Conservation (phyloP, 768 basidiomycete genomes). For the Lactifluus volemus region DNA sequence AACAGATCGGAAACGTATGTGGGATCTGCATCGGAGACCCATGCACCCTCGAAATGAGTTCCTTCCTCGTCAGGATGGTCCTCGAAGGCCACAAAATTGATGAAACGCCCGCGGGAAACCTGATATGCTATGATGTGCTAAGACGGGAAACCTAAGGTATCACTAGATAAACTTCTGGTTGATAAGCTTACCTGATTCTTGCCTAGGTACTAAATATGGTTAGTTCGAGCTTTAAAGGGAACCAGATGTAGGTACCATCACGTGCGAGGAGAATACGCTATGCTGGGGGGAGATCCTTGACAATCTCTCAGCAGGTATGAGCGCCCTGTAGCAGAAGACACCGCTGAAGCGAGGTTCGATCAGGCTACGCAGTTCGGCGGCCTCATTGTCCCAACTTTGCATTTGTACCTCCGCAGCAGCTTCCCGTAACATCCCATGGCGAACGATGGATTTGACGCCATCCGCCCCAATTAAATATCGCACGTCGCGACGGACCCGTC, state of each 20-base stretch:
- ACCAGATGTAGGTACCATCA: constrained; percentile 32
- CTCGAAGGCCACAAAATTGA: constrained; percentile 34
- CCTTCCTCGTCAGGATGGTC: constrained; percentile 4
- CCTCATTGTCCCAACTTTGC: constrained; percentile 31
- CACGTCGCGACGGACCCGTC: constrained; percentile 53
- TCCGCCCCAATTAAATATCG: constrained; percentile 66
- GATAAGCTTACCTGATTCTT: constrained; percentile 31
- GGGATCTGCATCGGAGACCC: constrained; percentile 6
- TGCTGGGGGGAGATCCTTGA: constrained; percentile 37
- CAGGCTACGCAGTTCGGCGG: constrained; percentile 30
- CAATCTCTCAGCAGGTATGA: constrained; percentile 47
- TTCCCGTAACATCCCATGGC: constrained; percentile 30
- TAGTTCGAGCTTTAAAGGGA: neutral
- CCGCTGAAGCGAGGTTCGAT: constrained; percentile 55
- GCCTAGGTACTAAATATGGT: constrained; percentile 45
- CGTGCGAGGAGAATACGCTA: constrained; percentile 38
- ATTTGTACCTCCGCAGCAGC: constrained; percentile 28
- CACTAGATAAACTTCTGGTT: constrained; percentile 15
- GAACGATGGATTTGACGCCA: constrained; percentile 49
- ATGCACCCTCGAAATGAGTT: neutral
- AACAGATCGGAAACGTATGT: neutral
- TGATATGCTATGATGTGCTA: constrained; percentile 59
- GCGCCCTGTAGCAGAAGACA: constrained; percentile 45
- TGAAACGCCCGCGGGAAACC: constrained; percentile 44
- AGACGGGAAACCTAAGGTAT: neutral